Evolutionary conservation across 768 basidiomycete species (phyloP).

Genomic region (Tephrocybe sp.): DNA sequence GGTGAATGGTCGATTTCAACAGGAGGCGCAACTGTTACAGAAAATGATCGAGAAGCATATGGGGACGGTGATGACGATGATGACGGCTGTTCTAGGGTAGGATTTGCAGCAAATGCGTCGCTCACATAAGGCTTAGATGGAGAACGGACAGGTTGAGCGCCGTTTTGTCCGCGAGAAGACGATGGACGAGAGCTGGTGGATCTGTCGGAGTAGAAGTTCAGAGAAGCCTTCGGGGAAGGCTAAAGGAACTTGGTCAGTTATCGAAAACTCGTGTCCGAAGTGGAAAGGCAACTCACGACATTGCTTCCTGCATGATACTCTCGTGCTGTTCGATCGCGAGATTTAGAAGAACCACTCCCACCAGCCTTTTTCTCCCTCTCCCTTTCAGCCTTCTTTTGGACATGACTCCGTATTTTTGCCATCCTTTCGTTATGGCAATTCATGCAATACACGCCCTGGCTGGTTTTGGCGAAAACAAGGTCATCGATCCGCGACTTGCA

Average conservation of each 20-base stretch:
- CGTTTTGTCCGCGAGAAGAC: constrained; percentile 18
- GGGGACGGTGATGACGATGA: constrained; percentile 18
- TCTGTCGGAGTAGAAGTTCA: constrained; percentile 1
- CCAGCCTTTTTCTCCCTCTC: constrained; percentile 44
- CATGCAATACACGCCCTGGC: constrained; percentile 99
- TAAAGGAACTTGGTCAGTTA: constrained; percentile 11
- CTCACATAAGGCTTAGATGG: constrained; percentile 31
- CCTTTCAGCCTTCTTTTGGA: constrained; percentile 80
- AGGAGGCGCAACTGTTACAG: constrained; percentile 43
- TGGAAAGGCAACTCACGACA: constrained; percentile 33
- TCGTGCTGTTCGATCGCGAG: constrained; percentile 37
- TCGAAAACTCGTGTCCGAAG: constrained; percentile 1
- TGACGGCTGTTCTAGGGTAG: constrained; percentile 14
- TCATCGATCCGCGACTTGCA: constrained; percentile 96
- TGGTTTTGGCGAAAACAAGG: constrained; percentile 97
- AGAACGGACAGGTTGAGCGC: constrained; percentile 17
- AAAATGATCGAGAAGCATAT: constrained; percentile 30
- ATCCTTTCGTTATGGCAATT: constrained; percentile 97
- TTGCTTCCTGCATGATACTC: constrained; percentile 34
- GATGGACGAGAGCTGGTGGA: constrained; percentile 16
- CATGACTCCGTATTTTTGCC: constrained; percentile 86
- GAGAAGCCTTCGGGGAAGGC: constrained; percentile 6
- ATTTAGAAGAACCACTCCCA: constrained; percentile 38
- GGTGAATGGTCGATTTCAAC: constrained; percentile 17
- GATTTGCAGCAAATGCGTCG: constrained; percentile 32